phyloP scores from a whole-genome alignment of 441 rosid species.

The Pelargonium myrrhifolium region DNA sequence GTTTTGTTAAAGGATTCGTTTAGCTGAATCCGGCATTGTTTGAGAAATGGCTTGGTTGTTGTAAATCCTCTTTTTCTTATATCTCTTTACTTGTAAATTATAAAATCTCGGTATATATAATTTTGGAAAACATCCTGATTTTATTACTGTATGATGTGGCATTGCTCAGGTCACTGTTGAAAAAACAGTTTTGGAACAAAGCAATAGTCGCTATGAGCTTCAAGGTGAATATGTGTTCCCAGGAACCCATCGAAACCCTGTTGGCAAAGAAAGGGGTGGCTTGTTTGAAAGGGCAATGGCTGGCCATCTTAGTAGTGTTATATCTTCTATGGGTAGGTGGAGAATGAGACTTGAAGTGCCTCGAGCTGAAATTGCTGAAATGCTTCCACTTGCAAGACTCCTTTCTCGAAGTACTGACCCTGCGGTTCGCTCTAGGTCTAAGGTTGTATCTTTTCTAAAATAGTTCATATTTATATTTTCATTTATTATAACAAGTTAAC shows the following conservation, averaged over 20 bases:
- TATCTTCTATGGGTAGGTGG: constrained; percentile 99
- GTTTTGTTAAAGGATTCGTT: too few relatives aligned
- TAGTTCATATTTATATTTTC: not conserved
- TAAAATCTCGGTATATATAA: not conserved
- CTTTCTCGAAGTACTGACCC: constrained; percentile 98
- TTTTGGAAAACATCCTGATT: not conserved
- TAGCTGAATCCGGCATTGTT: too few relatives aligned
- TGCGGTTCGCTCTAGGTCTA: constrained; percentile 90
- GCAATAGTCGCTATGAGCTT: constrained; percentile 90
- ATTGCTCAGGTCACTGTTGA: constrained; percentile 69
- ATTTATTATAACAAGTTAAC: constrained; percentile 9
- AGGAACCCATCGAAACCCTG: constrained; percentile 69
- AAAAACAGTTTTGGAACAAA: constrained; percentile 87
- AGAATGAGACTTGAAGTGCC: constrained; percentile 99
- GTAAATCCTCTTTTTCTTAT: too few relatives aligned
- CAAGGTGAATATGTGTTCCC: constrained; percentile 99
- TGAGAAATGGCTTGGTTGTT: too few relatives aligned
- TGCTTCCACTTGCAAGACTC: constrained; percentile 99
- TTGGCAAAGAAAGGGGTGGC: constrained; percentile 66
- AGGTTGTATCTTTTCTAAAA: constrained; percentile 45
- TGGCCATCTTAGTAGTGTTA: constrained; percentile 91
- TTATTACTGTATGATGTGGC: constrained; percentile 1
- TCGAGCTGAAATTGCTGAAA: constrained; percentile 94
- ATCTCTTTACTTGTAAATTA: not conserved
- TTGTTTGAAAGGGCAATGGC: constrained; percentile 88